Evolutionary conservation across 768 basidiomycete species (phyloP).

Genomic region (Polyporus arcularius): DNA sequence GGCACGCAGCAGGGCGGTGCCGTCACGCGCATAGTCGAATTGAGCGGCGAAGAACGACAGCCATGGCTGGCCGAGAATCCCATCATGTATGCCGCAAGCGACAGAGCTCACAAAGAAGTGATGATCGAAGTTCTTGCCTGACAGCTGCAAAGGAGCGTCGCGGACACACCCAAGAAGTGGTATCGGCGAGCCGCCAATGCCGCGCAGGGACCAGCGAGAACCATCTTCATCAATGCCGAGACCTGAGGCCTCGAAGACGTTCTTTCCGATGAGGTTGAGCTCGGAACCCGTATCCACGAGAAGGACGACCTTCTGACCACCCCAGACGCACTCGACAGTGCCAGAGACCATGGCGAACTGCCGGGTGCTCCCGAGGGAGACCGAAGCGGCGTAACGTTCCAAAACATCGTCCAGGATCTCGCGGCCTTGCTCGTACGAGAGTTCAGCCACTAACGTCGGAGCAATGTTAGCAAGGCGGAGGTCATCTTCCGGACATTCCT

Average conservation of each 20-base stretch:
- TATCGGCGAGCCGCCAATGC: conserved; percentile 23
- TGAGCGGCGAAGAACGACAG: conserved; percentile 6
- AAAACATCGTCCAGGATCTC: too few relatives aligned
- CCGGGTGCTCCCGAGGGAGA: too few relatives aligned
- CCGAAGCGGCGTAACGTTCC: too few relatives aligned
- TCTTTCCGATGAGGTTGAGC: conserved; percentile 21
- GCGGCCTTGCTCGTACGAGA: too few relatives aligned
- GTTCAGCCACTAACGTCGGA: too few relatives aligned
- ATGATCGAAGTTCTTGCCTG: conserved; percentile 26
- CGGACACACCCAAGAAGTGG: conserved; percentile 19
- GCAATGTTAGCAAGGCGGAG: too few relatives aligned
- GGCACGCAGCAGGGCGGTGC: not conserved
- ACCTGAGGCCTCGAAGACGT: not conserved
- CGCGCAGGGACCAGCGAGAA: conserved; percentile 27
- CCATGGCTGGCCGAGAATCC: conserved; percentile 24
- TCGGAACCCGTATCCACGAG: conserved; percentile 30
- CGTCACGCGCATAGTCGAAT: conserved; percentile 8
- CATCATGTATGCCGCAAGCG: conserved; percentile 16
- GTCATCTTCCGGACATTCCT: too few relatives aligned
- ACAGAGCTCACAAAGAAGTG: conserved; percentile 27
- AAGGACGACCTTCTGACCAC: conserved; percentile 10
- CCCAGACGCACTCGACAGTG: conserved; percentile 6
- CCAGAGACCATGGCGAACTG: too few relatives aligned
- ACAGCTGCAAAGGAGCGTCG: conserved; percentile 22
- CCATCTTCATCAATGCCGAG: conserved; percentile 27